Percentiles rank a stretch among this genome's conserved stretches.
Conservation (phyloP, 768 basidiomycete species). For the Lactifluus pinguis region DNA sequence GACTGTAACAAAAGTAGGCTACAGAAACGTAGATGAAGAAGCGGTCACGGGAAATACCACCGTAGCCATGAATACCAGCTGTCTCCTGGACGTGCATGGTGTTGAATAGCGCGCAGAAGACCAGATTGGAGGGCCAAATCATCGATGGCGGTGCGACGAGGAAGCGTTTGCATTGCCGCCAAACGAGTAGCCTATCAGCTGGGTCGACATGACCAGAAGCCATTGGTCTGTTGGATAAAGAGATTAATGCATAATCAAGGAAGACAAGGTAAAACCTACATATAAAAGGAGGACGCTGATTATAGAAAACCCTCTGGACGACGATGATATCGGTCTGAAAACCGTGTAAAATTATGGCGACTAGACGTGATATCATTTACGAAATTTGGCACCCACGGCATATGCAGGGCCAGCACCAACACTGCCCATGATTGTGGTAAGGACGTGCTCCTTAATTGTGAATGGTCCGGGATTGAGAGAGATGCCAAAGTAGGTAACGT, state of each 20-base stretch:
- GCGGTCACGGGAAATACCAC: constrained; percentile 42
- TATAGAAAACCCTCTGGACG: constrained; percentile 39
- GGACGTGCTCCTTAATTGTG: constrained; percentile 65
- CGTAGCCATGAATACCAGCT: constrained; percentile 34
- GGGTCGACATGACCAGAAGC: constrained; percentile 35
- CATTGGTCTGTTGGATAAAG: constrained; percentile 24
- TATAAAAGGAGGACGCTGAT: constrained; percentile 29
- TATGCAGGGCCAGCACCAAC: constrained; percentile 29
- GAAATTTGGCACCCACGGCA: constrained; percentile 19
- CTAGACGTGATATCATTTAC: neutral
- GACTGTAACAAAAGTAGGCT: constrained; percentile 36
- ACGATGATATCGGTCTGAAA: constrained; percentile 35
- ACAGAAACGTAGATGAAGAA: constrained; percentile 41
- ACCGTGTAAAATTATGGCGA: neutral
- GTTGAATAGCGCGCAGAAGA: constrained; percentile 38
- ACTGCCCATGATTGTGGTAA: constrained; percentile 36
- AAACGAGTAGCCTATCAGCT: constrained; percentile 34
- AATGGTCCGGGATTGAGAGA: constrained; percentile 61
- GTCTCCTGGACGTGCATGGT: constrained; percentile 33
- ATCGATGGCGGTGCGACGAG: constrained; percentile 36
- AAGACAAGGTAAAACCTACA: constrained; percentile 17
- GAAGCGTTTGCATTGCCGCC: constrained; percentile 38
- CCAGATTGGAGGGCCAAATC: constrained; percentile 39
- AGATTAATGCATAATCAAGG: neutral
- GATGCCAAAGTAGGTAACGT: constrained; percentile 42